Percentiles rank a stretch among this genome's conserved stretches.
phyloP scores from a whole-genome alignment of 2,329 filamentous ascomycete genomes.

The Paracoccidioides lutzii region DNA sequence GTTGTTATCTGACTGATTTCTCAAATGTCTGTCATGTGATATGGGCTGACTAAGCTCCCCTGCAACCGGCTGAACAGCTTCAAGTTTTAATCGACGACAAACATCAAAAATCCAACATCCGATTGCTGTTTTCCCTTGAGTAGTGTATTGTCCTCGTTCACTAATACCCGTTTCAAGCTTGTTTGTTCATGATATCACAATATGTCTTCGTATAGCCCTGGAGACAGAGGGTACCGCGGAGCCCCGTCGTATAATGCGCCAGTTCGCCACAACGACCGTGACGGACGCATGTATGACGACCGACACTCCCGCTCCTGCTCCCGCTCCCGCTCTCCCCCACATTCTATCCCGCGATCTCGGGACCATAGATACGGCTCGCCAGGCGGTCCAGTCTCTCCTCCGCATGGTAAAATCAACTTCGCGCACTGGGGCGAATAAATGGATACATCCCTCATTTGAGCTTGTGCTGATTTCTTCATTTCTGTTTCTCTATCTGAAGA shows the following conservation, averaged over 20 bases:
- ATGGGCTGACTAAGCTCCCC: neutral
- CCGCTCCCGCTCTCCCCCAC: constrained; percentile 18
- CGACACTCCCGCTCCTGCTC: constrained; percentile 26
- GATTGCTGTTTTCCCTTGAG: neutral
- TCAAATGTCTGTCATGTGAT: neutral
- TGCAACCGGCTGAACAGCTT: too few relatives aligned
- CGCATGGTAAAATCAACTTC: constrained; percentile 30
- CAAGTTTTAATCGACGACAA: neutral
- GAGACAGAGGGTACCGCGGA: constrained; percentile 19
- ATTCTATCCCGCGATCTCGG: constrained; percentile 7
- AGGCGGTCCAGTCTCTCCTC: constrained; percentile 33
- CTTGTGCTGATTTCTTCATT: constrained; percentile 26
- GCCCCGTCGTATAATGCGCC: constrained; percentile 17
- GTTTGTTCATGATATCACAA: constrained; percentile 1
- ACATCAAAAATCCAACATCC: neutral
- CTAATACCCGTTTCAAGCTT: neutral
- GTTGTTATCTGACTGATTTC: too few relatives aligned
- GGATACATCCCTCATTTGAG: constrained; percentile 13
- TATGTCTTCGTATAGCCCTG: constrained; percentile 20
- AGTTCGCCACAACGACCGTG: constrained; percentile 24
- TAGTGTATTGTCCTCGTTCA: neutral
- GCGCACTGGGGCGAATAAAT: constrained; percentile 14
- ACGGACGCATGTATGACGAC: constrained; percentile 37
- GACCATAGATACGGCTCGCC: constrained; percentile 25
- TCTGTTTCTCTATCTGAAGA: constrained; percentile 23